Evolutionary conservation across 305 asterid species (phyloP), one percentile per base, ranked within the genome.

Genomic region (Fraxinus velutina): DNA sequence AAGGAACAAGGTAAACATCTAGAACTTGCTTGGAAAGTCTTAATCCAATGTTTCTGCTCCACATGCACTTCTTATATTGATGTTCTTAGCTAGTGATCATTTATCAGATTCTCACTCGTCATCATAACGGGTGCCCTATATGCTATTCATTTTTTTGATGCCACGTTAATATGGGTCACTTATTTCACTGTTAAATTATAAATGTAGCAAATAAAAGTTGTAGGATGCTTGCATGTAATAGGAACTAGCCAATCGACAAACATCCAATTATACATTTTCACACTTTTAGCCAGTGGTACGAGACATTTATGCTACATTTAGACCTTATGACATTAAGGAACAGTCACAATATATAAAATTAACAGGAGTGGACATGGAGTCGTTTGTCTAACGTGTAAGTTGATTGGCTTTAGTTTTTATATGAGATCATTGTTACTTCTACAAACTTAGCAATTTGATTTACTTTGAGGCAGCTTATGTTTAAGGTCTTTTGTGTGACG

Each of bases 1-100:
- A 75, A 90, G 50, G 89, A 95, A 92, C 88, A 81, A 76, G 97
- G 98, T 93, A 85, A 85, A 80, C 36, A 5, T 74, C 68, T 52
- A 22, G 33, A 34, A 79, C 79, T 79, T 82, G 76, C 55, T 47
- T 68, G 37, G 37, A 36, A 82, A 6, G 74, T 34, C 32, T 30
- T 44, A 60, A 47, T 71, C 12, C 73, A 37, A 37, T 76, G 57
- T 34, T 12, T 83, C 50, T 32, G 42, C 52, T 78, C 17, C 27
- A 19, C 15, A 29, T 42, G 74, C 76, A 13, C 75, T 70, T 70
- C 37, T 73, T 19, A 30, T 73, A n/a, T 13, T 47, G 9, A 68
- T 70, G 62, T 77, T 71, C 44, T 21, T 79, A 77, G 30, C 72
- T 76, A 22, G 39, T 27, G 44, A 44, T 57, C 27, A 17, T 42